phyloP scores from a whole-genome alignment of 208 protist genomes.

The Wallacemonas sp. region DNA sequence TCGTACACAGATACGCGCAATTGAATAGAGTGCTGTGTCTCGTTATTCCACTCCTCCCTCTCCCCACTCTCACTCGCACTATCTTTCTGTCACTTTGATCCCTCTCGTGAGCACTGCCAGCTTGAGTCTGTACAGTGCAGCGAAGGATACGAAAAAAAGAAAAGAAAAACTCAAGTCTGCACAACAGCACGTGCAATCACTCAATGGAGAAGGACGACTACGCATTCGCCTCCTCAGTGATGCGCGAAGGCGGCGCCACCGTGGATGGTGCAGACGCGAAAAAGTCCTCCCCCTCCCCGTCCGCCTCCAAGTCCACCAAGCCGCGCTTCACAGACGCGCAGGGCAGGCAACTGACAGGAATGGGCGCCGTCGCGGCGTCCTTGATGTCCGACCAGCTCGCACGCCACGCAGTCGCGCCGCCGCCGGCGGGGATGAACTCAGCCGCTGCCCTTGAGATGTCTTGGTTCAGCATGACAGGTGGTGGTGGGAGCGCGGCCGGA shows the following conservation, averaged over 20 bases:
- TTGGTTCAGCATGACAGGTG: not conserved
- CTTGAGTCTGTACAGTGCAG: not conserved
- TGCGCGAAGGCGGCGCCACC: constrained; percentile 10
- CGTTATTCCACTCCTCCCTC: no score
- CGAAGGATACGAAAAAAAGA: not conserved
- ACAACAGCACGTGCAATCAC: not conserved
- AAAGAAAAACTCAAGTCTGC: not conserved
- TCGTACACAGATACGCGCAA: no score
- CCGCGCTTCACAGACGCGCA: not conserved
- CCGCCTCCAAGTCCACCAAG: not conserved
- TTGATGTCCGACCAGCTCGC: not conserved
- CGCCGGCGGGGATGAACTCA: not conserved
- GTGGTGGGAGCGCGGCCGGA: not conserved
- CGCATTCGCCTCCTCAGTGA: constrained; percentile 1
- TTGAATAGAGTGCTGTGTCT: no score
- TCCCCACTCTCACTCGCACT: no score
- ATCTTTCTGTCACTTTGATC: no score
- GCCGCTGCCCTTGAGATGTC: not conserved
- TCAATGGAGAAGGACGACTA: constrained; percentile 8
- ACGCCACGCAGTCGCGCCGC: not conserved
- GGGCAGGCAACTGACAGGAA: not conserved
- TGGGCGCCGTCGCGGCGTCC: not conserved
- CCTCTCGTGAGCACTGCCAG: no score
- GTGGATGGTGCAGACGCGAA: constrained; percentile 6
- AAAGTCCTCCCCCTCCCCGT: constrained; percentile 11